These are phyloP conservation scores for Botrytis pseudocinerea DNA, from an alignment of 2,329 filamentous ascomycete genomes.

Conservation along the genomic window DNA sequence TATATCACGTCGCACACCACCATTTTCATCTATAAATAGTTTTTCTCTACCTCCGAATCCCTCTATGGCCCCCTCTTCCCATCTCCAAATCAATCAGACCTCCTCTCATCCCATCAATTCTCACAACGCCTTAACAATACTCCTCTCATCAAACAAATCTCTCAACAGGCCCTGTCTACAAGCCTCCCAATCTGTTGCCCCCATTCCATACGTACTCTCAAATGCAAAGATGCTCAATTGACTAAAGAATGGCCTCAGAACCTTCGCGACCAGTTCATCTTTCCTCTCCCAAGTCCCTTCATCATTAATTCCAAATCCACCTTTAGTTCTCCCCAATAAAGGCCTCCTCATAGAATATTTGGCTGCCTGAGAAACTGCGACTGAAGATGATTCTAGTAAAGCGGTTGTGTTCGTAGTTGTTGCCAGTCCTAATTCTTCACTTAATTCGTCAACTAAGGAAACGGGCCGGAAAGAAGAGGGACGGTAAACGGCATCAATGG, in stretches of 20 bases:
- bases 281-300: constrained; percentile 59
- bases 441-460: constrained; percentile 81
- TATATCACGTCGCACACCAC: background rate
- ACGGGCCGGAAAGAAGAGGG: constrained; percentile 67
- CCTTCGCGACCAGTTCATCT: constrained; percentile 71
- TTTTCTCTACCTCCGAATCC: background rate
- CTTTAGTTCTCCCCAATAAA: constrained; percentile 42
- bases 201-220: constrained; percentile 89
- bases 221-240: constrained; percentile 92
- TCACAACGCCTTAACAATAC: constrained; percentile 56
- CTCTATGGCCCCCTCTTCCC: background rate
- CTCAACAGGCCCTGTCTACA: constrained; percentile 65
- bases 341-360: constrained; percentile 40
- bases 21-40: constrained; percentile 2
- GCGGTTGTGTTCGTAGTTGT: constrained; percentile 25
- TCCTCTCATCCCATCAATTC: background rate
- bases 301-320: constrained; percentile 50
- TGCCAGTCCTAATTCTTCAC: constrained; percentile 62
- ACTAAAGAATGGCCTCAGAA: constrained; percentile 85
- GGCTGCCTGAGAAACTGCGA: constrained; percentile 28
- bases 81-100: background rate
- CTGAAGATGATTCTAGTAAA: constrained; percentile 28
- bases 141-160: constrained; percentile 80
- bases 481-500: constrained; percentile 91
- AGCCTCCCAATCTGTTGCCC: constrained; percentile 61